A percentile compares a stretch with the other conserved stretches of the same genome.
These are phyloP conservation scores for Gnomoniopsis smithogilvyi DNA, from an alignment of 2,329 filamentous ascomycete species.

Conservation along the genomic window DNA sequence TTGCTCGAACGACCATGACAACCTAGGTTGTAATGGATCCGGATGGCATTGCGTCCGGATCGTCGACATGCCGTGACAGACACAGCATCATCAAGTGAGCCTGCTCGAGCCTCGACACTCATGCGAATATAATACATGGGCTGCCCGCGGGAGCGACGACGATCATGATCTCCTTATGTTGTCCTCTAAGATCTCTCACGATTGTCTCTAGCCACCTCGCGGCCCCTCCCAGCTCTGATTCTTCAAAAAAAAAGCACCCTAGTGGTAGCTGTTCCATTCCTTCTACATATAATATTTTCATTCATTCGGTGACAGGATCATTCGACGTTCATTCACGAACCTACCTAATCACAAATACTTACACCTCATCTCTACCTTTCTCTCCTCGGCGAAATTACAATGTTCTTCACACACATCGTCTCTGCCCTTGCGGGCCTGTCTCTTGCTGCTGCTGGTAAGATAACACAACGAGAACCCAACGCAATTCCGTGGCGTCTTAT, in stretches of 20 bases:
- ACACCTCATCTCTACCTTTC: neutral
- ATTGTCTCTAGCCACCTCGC: constrained; percentile 2
- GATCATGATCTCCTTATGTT: constrained; percentile 17
- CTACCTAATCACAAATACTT: neutral
- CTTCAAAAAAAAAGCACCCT: constrained; percentile 12
- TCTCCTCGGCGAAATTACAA: too few relatives aligned
- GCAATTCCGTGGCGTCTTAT: neutral
- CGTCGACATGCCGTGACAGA: constrained; percentile 6
- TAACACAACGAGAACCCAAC: neutral
- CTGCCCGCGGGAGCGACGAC: neutral
- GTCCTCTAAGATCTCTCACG: constrained; percentile 6
- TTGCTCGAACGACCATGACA: neutral
- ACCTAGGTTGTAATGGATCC: constrained; percentile 1
- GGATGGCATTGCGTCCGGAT: constrained; percentile 7
- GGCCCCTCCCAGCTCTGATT: neutral
- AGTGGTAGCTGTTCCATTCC: constrained; percentile 17
- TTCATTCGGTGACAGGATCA: constrained; percentile 12
- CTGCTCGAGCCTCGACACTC: neutral
- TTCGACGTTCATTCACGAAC: neutral
- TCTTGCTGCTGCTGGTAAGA: constrained; percentile 27
- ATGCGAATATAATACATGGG: constrained; percentile 6
- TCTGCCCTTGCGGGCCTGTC: constrained; percentile 28
- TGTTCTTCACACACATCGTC: constrained; percentile 25
- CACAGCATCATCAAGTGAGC: neutral
- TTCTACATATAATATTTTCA: constrained; percentile 4